Evolutionary conservation across 768 basidiomycete genomes (phyloP).

Genomic region (Hericium coralloides): DNA sequence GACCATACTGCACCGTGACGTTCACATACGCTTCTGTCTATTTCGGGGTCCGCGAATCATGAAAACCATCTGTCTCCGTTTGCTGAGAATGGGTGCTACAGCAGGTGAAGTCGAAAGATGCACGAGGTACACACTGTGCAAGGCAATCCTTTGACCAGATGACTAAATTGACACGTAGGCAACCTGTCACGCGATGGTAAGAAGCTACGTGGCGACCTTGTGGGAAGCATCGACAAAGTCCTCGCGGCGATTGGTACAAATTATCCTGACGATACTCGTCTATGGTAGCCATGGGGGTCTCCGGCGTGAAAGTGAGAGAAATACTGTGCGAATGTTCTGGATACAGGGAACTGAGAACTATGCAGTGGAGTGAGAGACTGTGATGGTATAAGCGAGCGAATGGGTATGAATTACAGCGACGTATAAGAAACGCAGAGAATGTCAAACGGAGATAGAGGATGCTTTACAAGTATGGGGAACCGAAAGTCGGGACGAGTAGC

Average conservation of each 20-base stretch:
- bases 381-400: constrained; percentile 27
- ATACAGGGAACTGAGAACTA: constrained; percentile 4
- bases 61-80: neutral
- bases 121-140: neutral
- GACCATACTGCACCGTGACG: neutral
- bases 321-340: neutral
- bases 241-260: neutral
- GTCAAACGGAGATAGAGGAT: neutral
- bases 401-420: constrained; percentile 26
- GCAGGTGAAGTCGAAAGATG: neutral
- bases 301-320: neutral
- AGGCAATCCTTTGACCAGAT: neutral
- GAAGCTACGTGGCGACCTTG: neutral
- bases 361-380: constrained; percentile 19
- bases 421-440: neutral
- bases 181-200: neutral
- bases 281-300: neutral
- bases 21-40: neutral
- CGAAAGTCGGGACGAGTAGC: too few relatives aligned
- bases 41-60: neutral
- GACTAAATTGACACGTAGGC: neutral
- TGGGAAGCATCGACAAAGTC: neutral
- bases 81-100: too few relatives aligned
- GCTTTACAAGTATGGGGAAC: neutral
- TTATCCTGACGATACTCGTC: neutral